Evolutionary conservation across 129 eudicot genomes (phyloP).

Genomic region (Rutidosis leptorrhynchoides): DNA sequence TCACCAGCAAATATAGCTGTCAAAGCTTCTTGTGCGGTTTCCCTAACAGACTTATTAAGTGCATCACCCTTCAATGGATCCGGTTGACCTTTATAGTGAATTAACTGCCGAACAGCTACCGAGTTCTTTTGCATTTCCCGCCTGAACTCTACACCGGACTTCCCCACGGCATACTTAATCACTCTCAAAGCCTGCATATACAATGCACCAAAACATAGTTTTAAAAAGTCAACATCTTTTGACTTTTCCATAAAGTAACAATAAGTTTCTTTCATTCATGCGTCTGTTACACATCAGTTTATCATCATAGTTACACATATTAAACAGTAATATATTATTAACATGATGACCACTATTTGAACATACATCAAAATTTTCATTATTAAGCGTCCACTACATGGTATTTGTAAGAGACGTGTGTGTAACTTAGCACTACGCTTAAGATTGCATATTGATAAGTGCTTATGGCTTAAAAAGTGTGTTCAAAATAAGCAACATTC

Average conservation of each 20-base stretch:
- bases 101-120: constrained; percentile 72
- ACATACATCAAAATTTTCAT: too few species aligned
- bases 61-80: constrained; percentile 94
- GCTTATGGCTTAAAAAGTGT: too few species aligned
- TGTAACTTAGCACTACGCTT: too few species aligned
- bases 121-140: constrained; percentile 96
- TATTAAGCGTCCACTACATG: too few species aligned
- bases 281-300: not conserved
- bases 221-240: not conserved
- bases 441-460: too few species aligned
- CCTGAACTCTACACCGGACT: constrained; percentile 89
- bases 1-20: constrained; percentile 81
- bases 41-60: constrained; percentile 85
- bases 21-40: constrained; percentile 88
- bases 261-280: not conserved
- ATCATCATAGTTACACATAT: too few species aligned
- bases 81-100: constrained; percentile 79
- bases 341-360: too few species aligned
- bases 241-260: not conserved
- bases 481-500: too few species aligned
- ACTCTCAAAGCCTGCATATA: constrained; percentile 70
- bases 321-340: too few species aligned
- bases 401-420: too few species aligned
- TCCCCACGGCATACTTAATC: constrained; percentile 89
- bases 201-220: not conserved